These are phyloP conservation scores for Mytilinidion resinicola DNA, from an alignment of 495 filamentous ascomycete species.

Conservation along the genomic window DNA sequence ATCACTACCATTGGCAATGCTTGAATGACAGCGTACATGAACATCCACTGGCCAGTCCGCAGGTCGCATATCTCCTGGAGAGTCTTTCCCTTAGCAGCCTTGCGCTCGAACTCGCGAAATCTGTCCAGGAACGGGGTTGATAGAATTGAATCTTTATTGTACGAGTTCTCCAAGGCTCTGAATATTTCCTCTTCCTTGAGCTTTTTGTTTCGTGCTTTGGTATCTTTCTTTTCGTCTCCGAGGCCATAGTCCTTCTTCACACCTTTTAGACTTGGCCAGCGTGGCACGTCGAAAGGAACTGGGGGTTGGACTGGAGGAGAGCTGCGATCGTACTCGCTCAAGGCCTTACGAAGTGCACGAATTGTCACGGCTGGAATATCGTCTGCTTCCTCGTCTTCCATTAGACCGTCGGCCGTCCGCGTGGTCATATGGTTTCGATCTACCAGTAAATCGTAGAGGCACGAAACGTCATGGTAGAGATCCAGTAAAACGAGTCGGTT, in stretches of 20 bases:
- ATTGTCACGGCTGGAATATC: conserved; percentile 42
- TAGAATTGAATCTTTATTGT: conserved; percentile 63
- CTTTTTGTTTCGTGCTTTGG: conserved; percentile 57
- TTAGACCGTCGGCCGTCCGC: conserved; percentile 33
- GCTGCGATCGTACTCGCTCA: conserved; percentile 81
- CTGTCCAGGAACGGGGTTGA: conserved; percentile 64
- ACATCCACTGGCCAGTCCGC: conserved; percentile 85
- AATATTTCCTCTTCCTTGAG: conserved; percentile 73
- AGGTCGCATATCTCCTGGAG: conserved; percentile 69
- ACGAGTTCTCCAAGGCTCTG: conserved; percentile 63
- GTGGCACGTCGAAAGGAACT: conserved; percentile 84
- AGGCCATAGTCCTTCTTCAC: conserved; percentile 55
- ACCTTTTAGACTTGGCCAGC: conserved; percentile 61
- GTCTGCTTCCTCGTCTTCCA: conserved; percentile 48
- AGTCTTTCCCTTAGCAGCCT: conserved; percentile 62
- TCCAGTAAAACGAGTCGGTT: conserved; percentile 76
- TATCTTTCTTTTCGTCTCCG: conserved; percentile 62
- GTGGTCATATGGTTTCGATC: conserved; percentile 62
- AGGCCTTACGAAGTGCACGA: conserved; percentile 60
- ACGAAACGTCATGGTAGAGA: conserved; percentile 78
- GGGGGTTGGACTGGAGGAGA: conserved; percentile 85
- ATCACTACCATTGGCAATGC: conserved; percentile 83
- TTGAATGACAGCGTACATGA: conserved; percentile 87
- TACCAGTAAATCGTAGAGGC: conserved; percentile 82
- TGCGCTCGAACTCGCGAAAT: conserved; percentile 78